Conservation (phyloP, 2,329 filamentous ascomycete species). For the Drechslerella dactyloides region DNA sequence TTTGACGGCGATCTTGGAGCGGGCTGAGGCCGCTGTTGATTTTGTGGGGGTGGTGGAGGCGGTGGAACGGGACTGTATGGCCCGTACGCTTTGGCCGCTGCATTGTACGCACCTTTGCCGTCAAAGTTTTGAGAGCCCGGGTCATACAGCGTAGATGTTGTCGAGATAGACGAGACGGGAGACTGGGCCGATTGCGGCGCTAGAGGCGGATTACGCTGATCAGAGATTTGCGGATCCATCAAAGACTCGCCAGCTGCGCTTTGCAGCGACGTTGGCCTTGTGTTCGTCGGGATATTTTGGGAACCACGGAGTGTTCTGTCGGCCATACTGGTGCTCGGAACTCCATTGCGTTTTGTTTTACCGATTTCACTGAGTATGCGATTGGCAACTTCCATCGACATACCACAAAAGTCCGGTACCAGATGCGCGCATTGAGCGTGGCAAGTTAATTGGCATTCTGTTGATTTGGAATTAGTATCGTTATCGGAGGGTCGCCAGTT, state of each 20-base stretch:
- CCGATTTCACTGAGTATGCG: slow-evolving; percentile 88
- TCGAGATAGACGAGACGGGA: slow-evolving; percentile 32
- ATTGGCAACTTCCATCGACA: slow-evolving; percentile 97
- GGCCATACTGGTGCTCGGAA: slow-evolving; percentile 34
- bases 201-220: slow-evolving; percentile 55
- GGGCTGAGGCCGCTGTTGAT: slow-evolving; percentile 16
- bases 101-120: slow-evolving; percentile 45
- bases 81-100: slow-evolving; percentile 64
- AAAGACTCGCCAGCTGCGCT: slow-evolving; percentile 57
- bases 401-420: slow-evolving; percentile 97
- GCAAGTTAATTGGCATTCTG: slow-evolving; percentile 88
- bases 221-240: slow-evolving; percentile 37
- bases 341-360: slow-evolving; percentile 61
- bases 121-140: slow-evolving; percentile 53
- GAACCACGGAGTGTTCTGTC: slow-evolving; percentile 31
- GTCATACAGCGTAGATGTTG: slow-evolving; percentile 57
- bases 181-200: slow-evolving; percentile 27
- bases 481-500: neutral
- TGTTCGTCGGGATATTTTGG: slow-evolving; percentile 8
- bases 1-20: slow-evolving; percentile 57
- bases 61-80: slow-evolving; percentile 61
- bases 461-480: slow-evolving; percentile 9
- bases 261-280: slow-evolving; percentile 58
- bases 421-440: slow-evolving; percentile 92
- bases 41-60: slow-evolving; percentile 24